These are phyloP conservation scores for thale cress (Arabidopsis thaliana) DNA, from an alignment of 345 rosid genomes.

Conservation along the genomic window DNA sequence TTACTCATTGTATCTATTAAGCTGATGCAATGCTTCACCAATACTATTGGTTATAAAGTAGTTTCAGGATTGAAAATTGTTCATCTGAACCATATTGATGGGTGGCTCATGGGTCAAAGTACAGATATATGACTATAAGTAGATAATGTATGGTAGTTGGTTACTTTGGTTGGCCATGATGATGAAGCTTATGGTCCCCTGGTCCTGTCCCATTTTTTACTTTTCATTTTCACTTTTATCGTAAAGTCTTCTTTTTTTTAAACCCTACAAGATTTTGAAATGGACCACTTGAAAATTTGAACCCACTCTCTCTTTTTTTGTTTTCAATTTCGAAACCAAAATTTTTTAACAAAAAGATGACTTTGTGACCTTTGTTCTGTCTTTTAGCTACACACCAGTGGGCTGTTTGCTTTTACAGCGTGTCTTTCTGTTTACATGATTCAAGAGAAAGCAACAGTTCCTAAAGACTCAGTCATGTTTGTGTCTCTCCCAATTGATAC, in stretches of 20 bases:
- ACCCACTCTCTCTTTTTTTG: background rate
- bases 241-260: constrained; percentile 2
- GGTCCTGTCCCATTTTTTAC: background rate
- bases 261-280: background rate
- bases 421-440: constrained; percentile 32
- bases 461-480: constrained; percentile 23
- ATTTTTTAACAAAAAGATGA: constrained; percentile 17
- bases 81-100: constrained; percentile 10
- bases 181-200: constrained; percentile 41
- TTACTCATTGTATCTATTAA: constrained; percentile 21
- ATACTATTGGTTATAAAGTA: constrained; percentile 1
- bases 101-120: background rate
- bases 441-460: constrained; percentile 33
- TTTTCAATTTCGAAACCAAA: constrained; percentile 6
- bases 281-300: constrained; percentile 31
- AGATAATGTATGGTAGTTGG: constrained; percentile 34
- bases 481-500: constrained; percentile 25
- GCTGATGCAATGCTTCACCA: constrained; percentile 1
- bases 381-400: constrained; percentile 26
- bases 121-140: constrained; percentile 8
- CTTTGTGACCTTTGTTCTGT: constrained; percentile 26
- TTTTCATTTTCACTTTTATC: constrained; percentile 7
- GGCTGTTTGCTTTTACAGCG: constrained; percentile 40
- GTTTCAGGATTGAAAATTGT: background rate
- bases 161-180: constrained; percentile 23